Evolutionary conservation across 2,329 filamentous ascomycete species (phyloP), one percentile per base, ranked within the genome.

Genomic region (Diaporthe vaccinii): DNA sequence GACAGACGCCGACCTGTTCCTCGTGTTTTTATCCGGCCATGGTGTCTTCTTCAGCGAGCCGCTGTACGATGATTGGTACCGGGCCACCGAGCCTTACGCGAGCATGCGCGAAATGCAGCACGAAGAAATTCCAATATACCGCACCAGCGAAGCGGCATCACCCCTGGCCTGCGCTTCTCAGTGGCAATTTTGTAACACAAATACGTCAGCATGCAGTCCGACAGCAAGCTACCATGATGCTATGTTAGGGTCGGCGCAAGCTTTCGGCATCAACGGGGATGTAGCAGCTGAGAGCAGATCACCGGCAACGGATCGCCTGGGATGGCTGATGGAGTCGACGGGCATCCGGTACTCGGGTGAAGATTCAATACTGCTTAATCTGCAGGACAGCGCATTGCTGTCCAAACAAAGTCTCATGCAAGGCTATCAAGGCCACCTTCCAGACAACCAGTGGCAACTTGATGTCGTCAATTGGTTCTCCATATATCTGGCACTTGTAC

Each of bases 391-490:
- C 14, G 68, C 68, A 7, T 57, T 75, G 36, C 51, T 62, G 15
- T 61, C 74, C 25, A 59, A 39, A 17, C 31, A 51, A 20, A 71
- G 36, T 22, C 58, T 77, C 1, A 12, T 34, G 2, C 8, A 14
- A 25, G 74, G 74, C 22, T 34, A 46, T 10, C 70, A 74, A 22
- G 68, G 46, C 12, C 6, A 25, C 8, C 34, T 77, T 0, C 77
- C 77, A 10, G 69, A 72, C 2, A 75, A 77, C 44, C 76, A 78
- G 70, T 78, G 78, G 78, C 73, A 77, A 36, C 25, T 74, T 2
- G 78, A 78, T 17, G 77, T 78, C 2, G 31, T 71, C 62, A 70
- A 76, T 57, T 78, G 78, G 78, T 67, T 71, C n/a, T 22, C 53
- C 4, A 74, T 70, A 15, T 53, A 51, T 12, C 39, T 77, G 41